Evolutionary conservation across 2,329 filamentous ascomycete species (phyloP).

Genomic region (Trichoderma sp.): DNA sequence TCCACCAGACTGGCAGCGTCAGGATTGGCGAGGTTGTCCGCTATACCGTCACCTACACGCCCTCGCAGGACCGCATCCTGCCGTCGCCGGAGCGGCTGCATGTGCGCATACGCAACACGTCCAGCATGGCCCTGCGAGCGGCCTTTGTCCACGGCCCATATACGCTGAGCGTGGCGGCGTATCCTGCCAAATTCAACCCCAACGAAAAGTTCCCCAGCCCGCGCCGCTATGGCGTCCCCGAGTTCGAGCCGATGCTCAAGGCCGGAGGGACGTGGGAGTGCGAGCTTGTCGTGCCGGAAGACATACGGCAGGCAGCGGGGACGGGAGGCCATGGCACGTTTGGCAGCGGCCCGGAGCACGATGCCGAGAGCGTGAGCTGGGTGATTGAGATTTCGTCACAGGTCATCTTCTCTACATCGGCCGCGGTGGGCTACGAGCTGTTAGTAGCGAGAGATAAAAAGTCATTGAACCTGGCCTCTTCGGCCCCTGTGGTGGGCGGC

Average conservation of each 20-base stretch:
- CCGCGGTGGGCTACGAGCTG: constrained; percentile 83
- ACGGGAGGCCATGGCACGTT: constrained; percentile 45
- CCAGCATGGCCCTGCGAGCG: constrained; percentile 82
- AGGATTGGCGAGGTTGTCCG: constrained; percentile 93
- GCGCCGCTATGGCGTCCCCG: constrained; percentile 70
- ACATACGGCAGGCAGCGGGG: constrained; percentile 65
- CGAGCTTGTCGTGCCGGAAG: constrained; percentile 73
- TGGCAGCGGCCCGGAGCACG: constrained; percentile 43
- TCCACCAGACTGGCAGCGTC: constrained; percentile 87
- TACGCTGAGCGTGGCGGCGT: constrained; percentile 80
- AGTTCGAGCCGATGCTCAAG: constrained; percentile 96
- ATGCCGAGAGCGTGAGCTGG: constrained; percentile 68
- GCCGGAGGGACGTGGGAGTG: constrained; percentile 85
- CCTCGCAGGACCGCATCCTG: constrained; percentile 81
- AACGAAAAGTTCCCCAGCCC: constrained; percentile 72
- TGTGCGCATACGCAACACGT: constrained; percentile 88
- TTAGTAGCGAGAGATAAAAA: constrained; percentile 82
- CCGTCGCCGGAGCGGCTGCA: constrained; percentile 78
- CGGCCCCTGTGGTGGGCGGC: constrained; percentile 44
- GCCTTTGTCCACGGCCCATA: constrained; percentile 97
- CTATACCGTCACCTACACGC: constrained; percentile 89
- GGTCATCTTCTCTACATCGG: constrained; percentile 87
- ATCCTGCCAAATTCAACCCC: constrained; percentile 78
- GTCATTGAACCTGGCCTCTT: constrained; percentile 64
- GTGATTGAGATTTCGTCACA: constrained; percentile 88